A percentile compares a stretch with the other conserved stretches of the same genome.
Evolutionary conservation across 176 grass and related monocot genomes (phyloP).

Genomic region (Rhynchospora pubera): DNA sequence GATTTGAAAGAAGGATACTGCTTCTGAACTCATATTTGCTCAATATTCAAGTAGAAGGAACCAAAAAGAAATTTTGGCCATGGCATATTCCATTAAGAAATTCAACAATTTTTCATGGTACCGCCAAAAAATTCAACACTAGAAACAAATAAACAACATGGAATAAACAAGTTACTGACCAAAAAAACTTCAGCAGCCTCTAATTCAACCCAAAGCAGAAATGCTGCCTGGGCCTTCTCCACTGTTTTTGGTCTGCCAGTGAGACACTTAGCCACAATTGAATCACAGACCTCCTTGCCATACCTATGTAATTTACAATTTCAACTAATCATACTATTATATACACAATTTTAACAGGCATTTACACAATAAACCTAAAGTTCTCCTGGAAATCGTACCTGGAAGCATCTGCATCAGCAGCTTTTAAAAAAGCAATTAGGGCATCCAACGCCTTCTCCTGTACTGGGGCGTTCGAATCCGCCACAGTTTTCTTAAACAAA

Average conservation of each 20-base stretch:
- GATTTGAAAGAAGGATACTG: background rate
- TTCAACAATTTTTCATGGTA: background rate
- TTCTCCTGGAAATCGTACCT: constrained; percentile 32
- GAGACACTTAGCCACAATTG: constrained; percentile 88
- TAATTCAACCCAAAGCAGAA: constrained; percentile 92
- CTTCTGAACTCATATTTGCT: background rate
- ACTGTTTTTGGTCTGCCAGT: constrained; percentile 97
- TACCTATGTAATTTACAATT: constrained; percentile 38
- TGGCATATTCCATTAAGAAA: background rate
- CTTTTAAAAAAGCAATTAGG: constrained; percentile 76
- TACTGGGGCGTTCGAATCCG: constrained; percentile 92
- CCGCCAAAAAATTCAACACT: background rate
- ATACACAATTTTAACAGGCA: background rate
- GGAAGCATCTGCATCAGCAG: constrained; percentile 75
- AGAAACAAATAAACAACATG: background rate
- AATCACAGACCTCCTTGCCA: constrained; percentile 92
- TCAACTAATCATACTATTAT: constrained; percentile 8
- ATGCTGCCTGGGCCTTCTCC: constrained; percentile 83
- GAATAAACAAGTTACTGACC: constrained; percentile 41
- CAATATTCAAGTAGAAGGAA: background rate
- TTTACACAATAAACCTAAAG: background rate
- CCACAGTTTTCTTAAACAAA: constrained; percentile 92
- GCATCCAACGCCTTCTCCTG: constrained; percentile 97
- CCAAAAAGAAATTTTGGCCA: background rate
- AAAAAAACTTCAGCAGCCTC: constrained; percentile 86